Evolutionary conservation across 768 basidiomycete species (phyloP).

Genomic region (Rubroboletus pulcherrimus): DNA sequence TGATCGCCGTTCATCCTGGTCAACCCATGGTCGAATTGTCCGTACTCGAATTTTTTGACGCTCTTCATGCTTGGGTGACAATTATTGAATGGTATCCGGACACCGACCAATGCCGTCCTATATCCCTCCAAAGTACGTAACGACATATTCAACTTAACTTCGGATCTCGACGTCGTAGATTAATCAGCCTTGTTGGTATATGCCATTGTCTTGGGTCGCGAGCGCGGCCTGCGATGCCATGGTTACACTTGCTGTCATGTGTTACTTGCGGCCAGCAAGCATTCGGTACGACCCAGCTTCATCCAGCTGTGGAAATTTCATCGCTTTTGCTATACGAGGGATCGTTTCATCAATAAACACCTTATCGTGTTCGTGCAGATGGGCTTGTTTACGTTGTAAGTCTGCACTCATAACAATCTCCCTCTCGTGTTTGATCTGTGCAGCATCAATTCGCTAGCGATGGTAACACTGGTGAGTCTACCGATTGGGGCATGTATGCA

Average conservation of each 20-base stretch:
- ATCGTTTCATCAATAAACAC: slow-evolving; percentile 3
- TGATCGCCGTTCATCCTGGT: not conserved
- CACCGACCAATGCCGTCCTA: not conserved
- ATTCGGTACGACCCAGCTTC: not conserved
- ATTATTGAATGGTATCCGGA: slow-evolving; percentile 1
- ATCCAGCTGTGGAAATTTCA: not conserved
- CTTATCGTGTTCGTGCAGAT: slow-evolving; percentile 9
- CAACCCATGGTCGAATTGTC: not conserved
- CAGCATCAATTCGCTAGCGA: slow-evolving; percentile 10
- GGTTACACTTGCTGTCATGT: slow-evolving; percentile 10
- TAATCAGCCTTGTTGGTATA: not conserved
- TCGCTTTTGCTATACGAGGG: not conserved
- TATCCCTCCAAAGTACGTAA: not conserved
- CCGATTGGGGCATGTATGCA: not conserved
- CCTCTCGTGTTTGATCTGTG: not conserved
- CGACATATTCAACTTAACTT: no score
- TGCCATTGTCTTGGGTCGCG: not conserved
- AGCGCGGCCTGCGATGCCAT: slow-evolving; percentile 6
- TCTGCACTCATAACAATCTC: not conserved
- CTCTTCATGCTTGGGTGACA: not conserved
- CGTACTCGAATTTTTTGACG: not conserved
- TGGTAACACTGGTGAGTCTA: slow-evolving; percentile 11
- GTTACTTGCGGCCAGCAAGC: slow-evolving; percentile 9
- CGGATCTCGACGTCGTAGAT: not conserved
- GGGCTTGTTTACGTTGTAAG: slow-evolving; percentile 16